Evolutionary conservation across 2,329 filamentous ascomycete genomes (phyloP), one percentile per base, ranked within the genome.

Genomic region (Apiospora arundinis): DNA sequence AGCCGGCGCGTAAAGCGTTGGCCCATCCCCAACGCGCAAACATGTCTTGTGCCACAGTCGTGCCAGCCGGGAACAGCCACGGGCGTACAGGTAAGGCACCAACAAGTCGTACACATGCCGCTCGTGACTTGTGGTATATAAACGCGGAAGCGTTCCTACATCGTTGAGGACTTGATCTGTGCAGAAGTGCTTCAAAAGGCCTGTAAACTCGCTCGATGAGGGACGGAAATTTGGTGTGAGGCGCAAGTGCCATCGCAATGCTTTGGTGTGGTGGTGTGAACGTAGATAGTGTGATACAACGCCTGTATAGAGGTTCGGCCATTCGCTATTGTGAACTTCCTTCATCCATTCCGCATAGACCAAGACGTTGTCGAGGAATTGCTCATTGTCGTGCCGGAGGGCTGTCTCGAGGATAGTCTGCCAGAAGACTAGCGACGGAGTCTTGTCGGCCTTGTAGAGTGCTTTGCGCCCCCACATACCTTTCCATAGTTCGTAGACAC

Each of bases 241-340:
- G 6, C 80, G 82, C 5, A 85, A 49, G 73, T 89, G 87, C 87
- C 88, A 89, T 40, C 79, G 79, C 63, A 86, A 70, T 9, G 81
- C 84, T 65, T 81, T 76, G 1, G 79, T 77, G 68, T 82, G 82
- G 60, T 83, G 78, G 40, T 77, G 79, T 37, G 80, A 81, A 0
- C 77, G 78, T 6, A 90, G 78, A 66, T 85, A 84, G 73, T 81
- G 80, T 25, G 82, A 78, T 23, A 90, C 75, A 16, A 85, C 75
- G n/a, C 80, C 85, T n/a, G 78, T 77, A 74, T 90, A 89, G 2
- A 89, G 76, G 16, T 82, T 76, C 1, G 88, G 87, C 88, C 87
- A 90, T 52, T 77, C 77, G 16, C 82, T 82, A 42, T 77, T 74
- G 68, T 84, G 79, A 2, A 79, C 72, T 2, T 79, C 76, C 42